Percentiles rank a stretch among this genome's conserved stretches.
Evolutionary conservation across 2,329 filamentous ascomycete species (phyloP).

Genomic region (Gremmenia infestans): DNA sequence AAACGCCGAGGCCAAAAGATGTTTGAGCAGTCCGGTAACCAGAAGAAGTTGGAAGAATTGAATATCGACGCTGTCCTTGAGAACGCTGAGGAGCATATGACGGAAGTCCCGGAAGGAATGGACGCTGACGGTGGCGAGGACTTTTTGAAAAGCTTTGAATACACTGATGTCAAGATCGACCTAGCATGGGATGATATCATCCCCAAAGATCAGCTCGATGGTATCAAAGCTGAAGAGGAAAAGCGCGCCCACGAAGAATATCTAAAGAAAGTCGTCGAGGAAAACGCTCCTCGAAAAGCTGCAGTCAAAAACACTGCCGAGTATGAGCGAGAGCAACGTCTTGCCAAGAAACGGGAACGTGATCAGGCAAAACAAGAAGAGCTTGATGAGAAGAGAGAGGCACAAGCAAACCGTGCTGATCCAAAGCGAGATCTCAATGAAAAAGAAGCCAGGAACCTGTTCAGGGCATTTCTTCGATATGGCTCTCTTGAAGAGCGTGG

Average conservation of each 20-base stretch:
- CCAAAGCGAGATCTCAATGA: slow-evolving; percentile 86
- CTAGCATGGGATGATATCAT: slow-evolving; percentile 99
- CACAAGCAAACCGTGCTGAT: slow-evolving; percentile 70
- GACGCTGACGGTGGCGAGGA: slow-evolving; percentile 95
- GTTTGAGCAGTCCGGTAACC: slow-evolving; percentile 96
- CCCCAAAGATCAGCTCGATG: slow-evolving; percentile 84
- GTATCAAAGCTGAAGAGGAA: slow-evolving; percentile 85
- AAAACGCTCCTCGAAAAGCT: slow-evolving; percentile 76
- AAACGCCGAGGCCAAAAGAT: slow-evolving; percentile 98
- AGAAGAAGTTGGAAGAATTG: slow-evolving; percentile 91
- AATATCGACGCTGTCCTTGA: slow-evolving; percentile 97
- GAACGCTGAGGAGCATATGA: slow-evolving; percentile 95
- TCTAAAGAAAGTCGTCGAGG: slow-evolving; percentile 74
- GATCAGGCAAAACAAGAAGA: slow-evolving; percentile 67
- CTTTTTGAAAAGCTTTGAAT: slow-evolving; percentile 84
- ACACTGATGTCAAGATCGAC: slow-evolving; percentile 96
- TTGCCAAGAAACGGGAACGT: slow-evolving; percentile 61
- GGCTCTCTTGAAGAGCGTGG: slow-evolving; percentile 84
- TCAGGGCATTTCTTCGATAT: slow-evolving; percentile 85
- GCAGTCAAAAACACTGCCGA: slow-evolving; percentile 52
- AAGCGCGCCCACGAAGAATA: slow-evolving; percentile 78
- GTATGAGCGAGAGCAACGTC: slow-evolving; percentile 58
- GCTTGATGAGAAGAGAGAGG: slow-evolving; percentile 58
- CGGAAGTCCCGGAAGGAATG: slow-evolving; percentile 89
- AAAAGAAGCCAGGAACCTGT: slow-evolving; percentile 88